Percentiles rank a stretch among this genome's conserved stretches.
These are phyloP conservation scores for Zymoseptoria ardabiliae DNA, from an alignment of 2,329 filamentous ascomycete genomes.

Conservation along the genomic window DNA sequence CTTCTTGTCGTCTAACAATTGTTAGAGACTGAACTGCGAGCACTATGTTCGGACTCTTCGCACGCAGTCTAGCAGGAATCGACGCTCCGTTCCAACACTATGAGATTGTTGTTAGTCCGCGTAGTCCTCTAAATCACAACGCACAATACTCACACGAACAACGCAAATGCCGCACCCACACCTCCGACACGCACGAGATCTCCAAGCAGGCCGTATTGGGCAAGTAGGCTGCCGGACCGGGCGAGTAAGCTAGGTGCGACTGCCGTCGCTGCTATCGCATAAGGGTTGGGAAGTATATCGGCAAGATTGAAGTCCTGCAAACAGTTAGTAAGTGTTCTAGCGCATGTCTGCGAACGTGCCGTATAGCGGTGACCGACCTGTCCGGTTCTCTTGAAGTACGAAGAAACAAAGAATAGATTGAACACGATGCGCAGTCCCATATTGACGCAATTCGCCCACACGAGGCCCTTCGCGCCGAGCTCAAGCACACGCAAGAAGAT, in stretches of 20 bases:
- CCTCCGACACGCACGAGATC: conserved; percentile 34
- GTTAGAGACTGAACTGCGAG: background rate
- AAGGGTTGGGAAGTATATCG: conserved; percentile 26
- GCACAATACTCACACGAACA: conserved; percentile 31
- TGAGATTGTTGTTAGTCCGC: background rate
- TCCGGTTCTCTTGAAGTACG: conserved; percentile 49
- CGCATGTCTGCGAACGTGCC: too few relatives aligned
- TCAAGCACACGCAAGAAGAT: conserved; percentile 62
- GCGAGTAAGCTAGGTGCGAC: conserved; percentile 33
- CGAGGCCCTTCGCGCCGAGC: conserved; percentile 71
- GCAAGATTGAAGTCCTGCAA: conserved; percentile 20
- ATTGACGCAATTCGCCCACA: conserved; percentile 81
- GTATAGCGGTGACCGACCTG: background rate
- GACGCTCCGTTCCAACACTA: conserved; percentile 1
- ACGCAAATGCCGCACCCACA: conserved; percentile 31
- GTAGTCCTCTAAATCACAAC: too few relatives aligned
- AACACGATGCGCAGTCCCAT: conserved; percentile 80
- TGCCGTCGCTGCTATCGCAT: conserved; percentile 32
- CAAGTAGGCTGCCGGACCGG: conserved; percentile 23
- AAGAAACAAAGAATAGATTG: conserved; percentile 65
- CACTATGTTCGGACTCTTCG: background rate
- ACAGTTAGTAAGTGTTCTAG: background rate
- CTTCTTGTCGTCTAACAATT: background rate
- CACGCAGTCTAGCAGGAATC: background rate
- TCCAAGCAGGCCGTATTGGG: conserved; percentile 34